Evolutionary conservation across 2,329 filamentous ascomycete genomes (phyloP), one percentile per base, ranked within the genome.

Genomic region (Zasmidium angulare): DNA sequence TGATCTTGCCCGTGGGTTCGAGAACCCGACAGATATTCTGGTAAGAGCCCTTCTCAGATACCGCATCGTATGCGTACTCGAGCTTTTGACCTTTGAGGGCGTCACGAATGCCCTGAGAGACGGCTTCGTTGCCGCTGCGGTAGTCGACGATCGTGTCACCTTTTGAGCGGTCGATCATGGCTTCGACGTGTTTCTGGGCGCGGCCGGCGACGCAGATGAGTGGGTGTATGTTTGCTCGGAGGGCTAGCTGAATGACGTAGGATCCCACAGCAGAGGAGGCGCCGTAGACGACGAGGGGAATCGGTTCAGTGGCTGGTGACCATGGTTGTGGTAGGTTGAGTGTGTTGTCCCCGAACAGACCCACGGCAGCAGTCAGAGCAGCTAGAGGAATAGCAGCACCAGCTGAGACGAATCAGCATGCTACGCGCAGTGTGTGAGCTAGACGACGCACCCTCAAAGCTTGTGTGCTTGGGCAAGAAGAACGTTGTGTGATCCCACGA

Each of bases 81-180:
- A 74, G 60, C 59, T 68, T 68, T 20, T 56, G 36, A 19, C 69
- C 68, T 11, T 68, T 65, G 2, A 75, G 55, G 0, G 72, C 71
- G 6, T 69, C 66, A 49, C 68, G 67, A 59, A 75, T 70, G 36
- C 68, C 68, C 50, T 69, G 60, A 1, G 69, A 66, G 9, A 74
- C 64, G 6, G 67, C 68, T 4, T 69, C 71, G 57, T 72, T 63
- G 46, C 71, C 72, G 19, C 65, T 59, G 53, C 86, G 82, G 71
- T 88, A 87, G 74, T 88, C 85, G 57, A 88, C 69, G 36, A 88
- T 74, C 0, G 76, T 73, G 67, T 88, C 85, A 29, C 85, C 84
- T 65, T 82, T 83, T 53, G 69, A 72, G 11, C 71, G 70, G 66
- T 86, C 81, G 55, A 87, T 78, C 24, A 86, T 71, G 0, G 68